A percentile compares a stretch with the other conserved stretches of the same genome.
Conservation (phyloP, 140 eudicot genomes). For the Bidens hawaiensis region DNA sequence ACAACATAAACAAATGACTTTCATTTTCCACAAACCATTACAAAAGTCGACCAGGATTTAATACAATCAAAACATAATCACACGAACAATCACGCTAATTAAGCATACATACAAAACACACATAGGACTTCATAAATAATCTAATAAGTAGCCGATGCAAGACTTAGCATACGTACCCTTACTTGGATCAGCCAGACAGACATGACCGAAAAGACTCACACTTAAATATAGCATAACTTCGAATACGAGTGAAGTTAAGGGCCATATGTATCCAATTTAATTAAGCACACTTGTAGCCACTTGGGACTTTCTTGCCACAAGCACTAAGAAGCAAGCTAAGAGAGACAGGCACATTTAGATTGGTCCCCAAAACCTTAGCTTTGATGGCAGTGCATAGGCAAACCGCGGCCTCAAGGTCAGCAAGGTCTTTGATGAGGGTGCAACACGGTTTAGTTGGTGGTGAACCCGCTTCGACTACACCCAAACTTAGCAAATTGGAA, state of each 20-base stretch:
- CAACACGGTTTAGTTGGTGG: constrained; percentile 44
- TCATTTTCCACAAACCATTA: not conserved
- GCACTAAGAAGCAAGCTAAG: constrained; percentile 65
- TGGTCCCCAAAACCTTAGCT: constrained; percentile 61
- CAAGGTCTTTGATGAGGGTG: constrained; percentile 45
- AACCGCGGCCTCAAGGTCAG: constrained; percentile 68
- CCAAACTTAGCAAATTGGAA: constrained; percentile 23
- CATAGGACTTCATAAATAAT: not conserved
- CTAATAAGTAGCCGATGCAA: too few relatives aligned
- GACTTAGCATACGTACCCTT: too few relatives aligned
- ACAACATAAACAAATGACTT: not conserved
- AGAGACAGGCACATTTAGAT: constrained; percentile 56
- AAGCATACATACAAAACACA: not conserved
- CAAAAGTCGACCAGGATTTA: not conserved
- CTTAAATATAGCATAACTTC: too few relatives aligned
- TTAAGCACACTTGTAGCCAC: constrained; percentile 60
- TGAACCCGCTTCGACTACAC: constrained; percentile 14
- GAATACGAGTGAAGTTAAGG: too few relatives aligned
- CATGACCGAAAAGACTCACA: too few relatives aligned
- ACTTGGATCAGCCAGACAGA: too few relatives aligned
- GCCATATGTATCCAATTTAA: too few relatives aligned
- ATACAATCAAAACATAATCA: not conserved
- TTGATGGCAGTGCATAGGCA: constrained; percentile 80
- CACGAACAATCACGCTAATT: too few relatives aligned
- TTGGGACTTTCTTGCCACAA: constrained; percentile 65